Percentiles rank a stretch among this genome's conserved stretches.
These are phyloP conservation scores for Monascus purpureus DNA, from an alignment of 495 filamentous ascomycete species.

Conservation along the genomic window DNA sequence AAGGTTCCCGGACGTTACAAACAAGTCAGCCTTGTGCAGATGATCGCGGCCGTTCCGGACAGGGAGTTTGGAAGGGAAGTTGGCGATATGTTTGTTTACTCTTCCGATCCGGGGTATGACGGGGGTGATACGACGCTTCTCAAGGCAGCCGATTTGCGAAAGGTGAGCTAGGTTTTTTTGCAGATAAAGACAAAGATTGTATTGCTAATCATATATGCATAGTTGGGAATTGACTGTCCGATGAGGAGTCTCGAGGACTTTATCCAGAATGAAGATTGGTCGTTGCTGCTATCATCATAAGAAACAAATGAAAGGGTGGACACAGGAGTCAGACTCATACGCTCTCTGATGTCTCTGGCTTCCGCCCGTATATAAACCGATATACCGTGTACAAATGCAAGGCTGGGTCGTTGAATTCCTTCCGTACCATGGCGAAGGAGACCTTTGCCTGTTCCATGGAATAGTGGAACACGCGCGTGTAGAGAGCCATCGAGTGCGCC, in stretches of 20 bases:
- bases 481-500: conserved; percentile 37
- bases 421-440: no score
- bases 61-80: conserved; percentile 19
- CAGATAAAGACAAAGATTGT: neutral
- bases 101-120: conserved; percentile 25
- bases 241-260: conserved; percentile 11
- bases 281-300: no score
- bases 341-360: no score
- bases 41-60: conserved; percentile 16
- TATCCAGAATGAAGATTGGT: conserved; percentile 9
- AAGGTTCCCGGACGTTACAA: conserved; percentile 12
- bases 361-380: no score
- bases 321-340: no score
- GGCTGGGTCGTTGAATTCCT: no score
- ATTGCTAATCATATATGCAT: conserved; percentile 1
- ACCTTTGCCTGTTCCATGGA: no score
- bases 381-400: no score
- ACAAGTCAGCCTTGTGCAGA: conserved; percentile 20
- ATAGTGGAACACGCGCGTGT: conserved; percentile 44
- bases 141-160: conserved; percentile 22
- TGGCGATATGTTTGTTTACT: conserved; percentile 24
- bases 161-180: conserved; percentile 9
- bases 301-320: no score
- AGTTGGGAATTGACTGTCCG: conserved; percentile 9
- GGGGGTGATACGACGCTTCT: conserved; percentile 22